Conservation (phyloP, 1,284 basidiomycete species). For the Melanopsichium pennsylvanicum region DNA sequence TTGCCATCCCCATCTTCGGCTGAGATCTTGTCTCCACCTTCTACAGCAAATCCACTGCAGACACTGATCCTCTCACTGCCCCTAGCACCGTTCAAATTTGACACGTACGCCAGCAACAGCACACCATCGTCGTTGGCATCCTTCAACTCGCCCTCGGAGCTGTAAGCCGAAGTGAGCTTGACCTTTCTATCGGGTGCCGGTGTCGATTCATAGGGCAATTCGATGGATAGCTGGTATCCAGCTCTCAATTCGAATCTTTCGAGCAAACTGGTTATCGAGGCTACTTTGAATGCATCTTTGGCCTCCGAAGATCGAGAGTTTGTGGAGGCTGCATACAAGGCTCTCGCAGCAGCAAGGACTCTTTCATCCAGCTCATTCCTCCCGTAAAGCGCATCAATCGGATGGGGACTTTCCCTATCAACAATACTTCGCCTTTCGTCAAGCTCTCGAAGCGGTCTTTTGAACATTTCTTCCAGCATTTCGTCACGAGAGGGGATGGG, state of each 20-base stretch:
- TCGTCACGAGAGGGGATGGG: slow-evolving; percentile 45
- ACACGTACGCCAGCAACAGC: slow-evolving; percentile 73
- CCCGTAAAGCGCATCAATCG: slow-evolving; percentile 52
- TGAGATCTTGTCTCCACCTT: slow-evolving; percentile 54
- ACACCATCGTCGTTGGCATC: slow-evolving; percentile 67
- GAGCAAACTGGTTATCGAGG: slow-evolving; percentile 23
- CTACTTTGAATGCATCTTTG: slow-evolving; percentile 18
- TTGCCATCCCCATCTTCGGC: slow-evolving; percentile 60
- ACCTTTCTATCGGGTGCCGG: slow-evolving; percentile 49
- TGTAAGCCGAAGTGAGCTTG: slow-evolving; percentile 44
- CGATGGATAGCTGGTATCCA: slow-evolving; percentile 52
- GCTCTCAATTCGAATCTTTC: slow-evolving; percentile 35
- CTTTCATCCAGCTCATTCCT: slow-evolving; percentile 58
- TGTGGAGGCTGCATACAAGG: slow-evolving; percentile 26
- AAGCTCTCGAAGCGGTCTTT: slow-evolving; percentile 36
- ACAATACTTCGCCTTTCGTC: slow-evolving; percentile 27
- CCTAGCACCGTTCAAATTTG: slow-evolving; percentile 56
- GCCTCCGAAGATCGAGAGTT: neutral
- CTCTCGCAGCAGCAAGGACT: slow-evolving; percentile 48
- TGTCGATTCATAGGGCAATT: slow-evolving; percentile 60
- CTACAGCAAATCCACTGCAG: slow-evolving; percentile 74
- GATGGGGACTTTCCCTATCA: slow-evolving; percentile 52
- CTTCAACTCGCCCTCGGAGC: slow-evolving; percentile 48
- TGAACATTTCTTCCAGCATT: slow-evolving; percentile 50
- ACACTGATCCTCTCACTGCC: slow-evolving; percentile 71